A percentile compares a stretch with the other conserved stretches of the same genome.
phyloP scores from a whole-genome alignment of 805 yeast species.

The Candida ficus region DNA sequence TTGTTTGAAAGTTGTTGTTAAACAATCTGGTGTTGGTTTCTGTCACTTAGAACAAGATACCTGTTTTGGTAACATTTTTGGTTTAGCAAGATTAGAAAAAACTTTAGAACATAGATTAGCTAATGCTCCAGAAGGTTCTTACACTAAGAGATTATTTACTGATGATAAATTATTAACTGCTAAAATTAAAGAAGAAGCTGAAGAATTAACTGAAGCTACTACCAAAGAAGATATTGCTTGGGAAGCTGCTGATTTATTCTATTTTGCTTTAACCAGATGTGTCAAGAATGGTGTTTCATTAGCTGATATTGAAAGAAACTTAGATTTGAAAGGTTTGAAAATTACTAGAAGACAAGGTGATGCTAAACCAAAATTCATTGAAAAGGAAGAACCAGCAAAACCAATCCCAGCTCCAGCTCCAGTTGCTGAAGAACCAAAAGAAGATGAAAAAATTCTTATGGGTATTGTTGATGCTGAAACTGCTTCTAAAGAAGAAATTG shows the following conservation, averaged over 20 bases:
- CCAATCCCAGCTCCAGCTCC: constrained; percentile 17
- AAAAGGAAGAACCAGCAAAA: constrained; percentile 22
- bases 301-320: constrained; percentile 76
- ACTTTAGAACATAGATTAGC: constrained; percentile 57
- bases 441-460: constrained; percentile 23
- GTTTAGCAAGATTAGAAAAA: constrained; percentile 63
- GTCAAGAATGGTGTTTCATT: constrained; percentile 74
- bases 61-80: constrained; percentile 72
- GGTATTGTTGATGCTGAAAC: constrained; percentile 45
- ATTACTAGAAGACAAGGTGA: constrained; percentile 94
- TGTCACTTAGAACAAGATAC: constrained; percentile 82
- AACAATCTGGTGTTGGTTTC: constrained; percentile 83
- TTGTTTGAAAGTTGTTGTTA: constrained; percentile 80
- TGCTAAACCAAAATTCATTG: constrained; percentile 77
- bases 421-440: constrained; percentile 22
- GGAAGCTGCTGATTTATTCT: constrained; percentile 94
- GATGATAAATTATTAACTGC: constrained; percentile 76
- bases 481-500: constrained; percentile 42
- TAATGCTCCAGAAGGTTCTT: constrained; percentile 88
- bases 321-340: constrained; percentile 78
- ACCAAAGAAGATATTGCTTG: constrained; percentile 70
- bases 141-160: constrained; percentile 80
- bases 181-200: constrained; percentile 93
- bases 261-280: constrained; percentile 70
- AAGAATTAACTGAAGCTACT: constrained; percentile 85